A percentile compares a stretch with the other conserved stretches of the same genome.
Conservation (phyloP, 2,329 filamentous ascomycete genomes). For the Fusarium papillatum region DNA sequence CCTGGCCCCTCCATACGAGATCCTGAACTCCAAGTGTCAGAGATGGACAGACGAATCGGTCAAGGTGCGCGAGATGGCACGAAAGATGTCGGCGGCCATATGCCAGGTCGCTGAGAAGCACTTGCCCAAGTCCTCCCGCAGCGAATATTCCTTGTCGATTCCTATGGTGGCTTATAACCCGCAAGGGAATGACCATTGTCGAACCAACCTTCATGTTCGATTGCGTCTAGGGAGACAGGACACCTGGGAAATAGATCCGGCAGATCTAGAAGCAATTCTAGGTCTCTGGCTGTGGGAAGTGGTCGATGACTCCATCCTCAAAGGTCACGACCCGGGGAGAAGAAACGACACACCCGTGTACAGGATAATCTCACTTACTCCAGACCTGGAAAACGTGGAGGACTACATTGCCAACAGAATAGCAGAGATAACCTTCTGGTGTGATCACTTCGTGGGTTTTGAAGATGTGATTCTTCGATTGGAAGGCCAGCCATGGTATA, state of each 20-base stretch:
- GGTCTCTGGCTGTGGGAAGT: conserved; percentile 35
- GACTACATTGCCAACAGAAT: neutral
- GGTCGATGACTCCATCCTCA: neutral
- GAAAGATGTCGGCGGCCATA: conserved; percentile 6
- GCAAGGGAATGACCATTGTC: neutral
- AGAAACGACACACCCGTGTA: neutral
- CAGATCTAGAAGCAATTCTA: conserved; percentile 34
- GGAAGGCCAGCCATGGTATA: neutral
- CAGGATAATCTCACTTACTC: conserved; percentile 16
- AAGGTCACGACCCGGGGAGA: neutral
- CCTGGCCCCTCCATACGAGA: neutral
- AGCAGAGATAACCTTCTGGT: conserved; percentile 29
- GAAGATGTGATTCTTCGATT: too few species aligned
- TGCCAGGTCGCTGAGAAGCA: conserved; percentile 8
- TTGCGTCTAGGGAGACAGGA: too few species aligned
- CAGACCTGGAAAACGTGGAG: neutral
- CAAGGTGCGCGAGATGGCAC: conserved; percentile 18
- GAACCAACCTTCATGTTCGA: too few species aligned
- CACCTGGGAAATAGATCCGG: conserved; percentile 25
- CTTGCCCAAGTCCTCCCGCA: neutral
- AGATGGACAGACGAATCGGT: conserved; percentile 25
- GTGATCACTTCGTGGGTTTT: too few species aligned
- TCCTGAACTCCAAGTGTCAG: neutral
- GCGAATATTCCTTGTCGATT: neutral
- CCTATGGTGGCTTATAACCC: neutral